These are phyloP conservation scores for Amaranthus tricolor DNA, from an alignment of 179 eudicot genomes.

Conservation along the genomic window DNA sequence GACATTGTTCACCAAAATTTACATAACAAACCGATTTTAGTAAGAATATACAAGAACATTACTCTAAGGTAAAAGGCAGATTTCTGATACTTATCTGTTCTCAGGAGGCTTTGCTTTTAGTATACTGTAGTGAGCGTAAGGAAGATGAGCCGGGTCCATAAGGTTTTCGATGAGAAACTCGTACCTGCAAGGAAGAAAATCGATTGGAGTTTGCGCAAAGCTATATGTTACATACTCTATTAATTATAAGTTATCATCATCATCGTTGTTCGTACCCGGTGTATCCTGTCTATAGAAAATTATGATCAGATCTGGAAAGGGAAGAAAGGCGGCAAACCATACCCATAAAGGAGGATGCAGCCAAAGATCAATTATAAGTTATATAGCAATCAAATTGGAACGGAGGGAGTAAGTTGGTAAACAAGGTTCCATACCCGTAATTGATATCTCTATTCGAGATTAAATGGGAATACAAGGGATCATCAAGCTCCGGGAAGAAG, in stretches of 20 bases:
- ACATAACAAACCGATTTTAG: not conserved
- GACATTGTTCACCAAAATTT: conserved; percentile 47
- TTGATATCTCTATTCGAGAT: conserved; percentile 70
- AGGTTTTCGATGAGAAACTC: conserved; percentile 83
- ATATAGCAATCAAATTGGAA: too few species aligned
- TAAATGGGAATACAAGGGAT: conserved; percentile 57
- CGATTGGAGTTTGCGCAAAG: too few species aligned
- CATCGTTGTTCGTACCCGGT: too few species aligned
- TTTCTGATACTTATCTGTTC: conserved; percentile 1
- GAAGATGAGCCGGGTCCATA: conserved; percentile 94
- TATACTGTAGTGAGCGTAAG: conserved; percentile 80
- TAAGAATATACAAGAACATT: not conserved
- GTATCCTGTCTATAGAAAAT: too few species aligned
- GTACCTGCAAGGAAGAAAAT: conserved; percentile 46
- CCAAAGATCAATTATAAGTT: too few species aligned
- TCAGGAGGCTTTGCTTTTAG: conserved; percentile 39
- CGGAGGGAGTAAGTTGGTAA: not conserved
- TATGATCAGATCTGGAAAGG: too few species aligned
- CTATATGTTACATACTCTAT: too few species aligned
- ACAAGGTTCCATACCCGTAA: conserved; percentile 52
- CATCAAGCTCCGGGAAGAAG: conserved; percentile 70
- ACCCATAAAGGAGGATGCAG: too few species aligned
- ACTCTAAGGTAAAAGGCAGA: not conserved
- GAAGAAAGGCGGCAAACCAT: too few species aligned
- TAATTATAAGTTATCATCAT: too few species aligned